Base-by-base conservation (phyloP, 805 yeast genomes). In the Ogataea thermomethanolica region DNA sequence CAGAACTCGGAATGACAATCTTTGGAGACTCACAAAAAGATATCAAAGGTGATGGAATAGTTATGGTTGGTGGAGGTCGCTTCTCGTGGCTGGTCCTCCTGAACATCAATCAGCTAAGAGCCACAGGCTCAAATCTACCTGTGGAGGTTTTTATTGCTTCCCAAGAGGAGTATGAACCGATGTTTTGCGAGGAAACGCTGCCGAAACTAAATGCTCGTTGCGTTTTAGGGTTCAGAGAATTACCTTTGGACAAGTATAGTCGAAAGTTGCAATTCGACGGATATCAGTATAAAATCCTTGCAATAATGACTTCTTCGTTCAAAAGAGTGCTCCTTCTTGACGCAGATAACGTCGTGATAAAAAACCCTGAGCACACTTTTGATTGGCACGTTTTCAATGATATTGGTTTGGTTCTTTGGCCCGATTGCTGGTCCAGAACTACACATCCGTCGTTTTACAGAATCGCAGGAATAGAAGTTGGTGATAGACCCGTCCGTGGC, bases 351-450 rank as follows among this genome's bases (percentile, higher is more conserved):
- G 66, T 71, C 50, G 77, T 74, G 3, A 56, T 68, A 11, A 53
- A 46, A 28, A 61, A 65, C 50, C 59, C 70, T 12, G 78, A 75
- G 37, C 61, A 62, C 36, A 62, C 81, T 29, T 74, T 80, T 39
- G 56, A 58, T 2, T 68, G 76, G 25, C 55, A 64, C 9, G 61
- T 67, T 7, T 79, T 64, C 59, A 50, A 56, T 32, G 59, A 69
- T 8, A 60, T 61, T 12, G 73, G 76, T 0, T 54, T 80, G 39
- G 64, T 79, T 8, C 43, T 78, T 7, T 80, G 87, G 86, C 87
- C 87, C 3, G 86, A 80, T 59, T 74, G 76, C 25, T 80, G 87
- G 87, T 70, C 80, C 2, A 66, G 87, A 57, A 78, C 85, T 5
- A 79, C 85, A 7, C 70, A 75, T 46, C 87, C 87, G 14, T 65